Conservation (phyloP, 1,139 yeast genomes). For the Yamadazyma mexicana region DNA sequence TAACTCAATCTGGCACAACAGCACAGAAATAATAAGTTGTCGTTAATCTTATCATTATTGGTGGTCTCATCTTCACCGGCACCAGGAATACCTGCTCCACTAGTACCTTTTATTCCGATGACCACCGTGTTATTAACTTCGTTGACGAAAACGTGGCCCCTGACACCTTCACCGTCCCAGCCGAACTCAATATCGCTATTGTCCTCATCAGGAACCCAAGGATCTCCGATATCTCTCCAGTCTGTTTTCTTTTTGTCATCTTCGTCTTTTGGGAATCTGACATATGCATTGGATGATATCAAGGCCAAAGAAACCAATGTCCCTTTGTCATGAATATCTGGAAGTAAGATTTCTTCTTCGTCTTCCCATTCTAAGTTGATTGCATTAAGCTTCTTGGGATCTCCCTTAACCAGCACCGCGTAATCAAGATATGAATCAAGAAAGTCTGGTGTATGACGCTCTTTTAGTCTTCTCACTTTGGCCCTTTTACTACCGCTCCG, state of each 20-base stretch:
- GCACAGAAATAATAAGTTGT: constrained; percentile 86
- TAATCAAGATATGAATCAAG: constrained; percentile 65
- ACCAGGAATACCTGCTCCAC: constrained; percentile 80
- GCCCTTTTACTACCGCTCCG: constrained; percentile 16
- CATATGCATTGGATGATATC: constrained; percentile 92
- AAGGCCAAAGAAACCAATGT: constrained; percentile 77
- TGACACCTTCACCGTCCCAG: constrained; percentile 80
- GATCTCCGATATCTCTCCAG: constrained; percentile 79
- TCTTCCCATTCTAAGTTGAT: constrained; percentile 58
- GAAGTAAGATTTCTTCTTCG: constrained; percentile 52
- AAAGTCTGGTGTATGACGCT: constrained; percentile 60
- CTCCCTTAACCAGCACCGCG: constrained; percentile 48
- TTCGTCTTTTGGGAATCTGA: constrained; percentile 69
- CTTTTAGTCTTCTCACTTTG: constrained; percentile 48
- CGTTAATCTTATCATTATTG: constrained; percentile 78
- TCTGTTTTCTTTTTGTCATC: constrained; percentile 52
- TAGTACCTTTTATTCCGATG: constrained; percentile 87
- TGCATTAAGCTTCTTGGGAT: constrained; percentile 39
- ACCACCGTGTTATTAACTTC: constrained; percentile 66
- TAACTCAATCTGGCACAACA: constrained; percentile 95
- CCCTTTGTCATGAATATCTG: constrained; percentile 71
- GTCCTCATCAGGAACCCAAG: constrained; percentile 49
- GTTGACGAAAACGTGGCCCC: constrained; percentile 88
- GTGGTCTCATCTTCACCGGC: constrained; percentile 78
- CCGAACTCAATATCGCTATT: constrained; percentile 58